A percentile compares a stretch with the other conserved stretches of the same genome.
Evolutionary conservation across 768 basidiomycete genomes (phyloP).

Genomic region (Leccinum variicolor): DNA sequence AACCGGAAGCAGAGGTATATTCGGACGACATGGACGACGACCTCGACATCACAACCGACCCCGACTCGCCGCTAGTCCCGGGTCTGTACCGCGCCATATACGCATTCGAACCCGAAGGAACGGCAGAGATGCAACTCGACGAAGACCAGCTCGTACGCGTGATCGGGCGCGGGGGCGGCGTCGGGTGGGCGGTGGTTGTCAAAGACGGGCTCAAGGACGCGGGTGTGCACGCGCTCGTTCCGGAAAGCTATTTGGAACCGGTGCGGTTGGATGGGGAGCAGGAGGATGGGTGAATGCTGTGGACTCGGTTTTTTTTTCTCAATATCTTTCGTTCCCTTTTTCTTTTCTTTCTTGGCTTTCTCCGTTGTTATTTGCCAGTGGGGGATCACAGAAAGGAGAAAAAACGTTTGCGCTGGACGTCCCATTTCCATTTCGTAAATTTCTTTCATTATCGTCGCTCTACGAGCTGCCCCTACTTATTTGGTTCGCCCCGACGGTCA

Average conservation of each 20-base stretch:
- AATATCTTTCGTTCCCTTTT: neutral
- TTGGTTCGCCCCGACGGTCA: neutral
- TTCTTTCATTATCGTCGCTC: neutral
- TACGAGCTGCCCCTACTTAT: neutral
- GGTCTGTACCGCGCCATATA: constrained; percentile 79
- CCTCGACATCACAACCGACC: constrained; percentile 7
- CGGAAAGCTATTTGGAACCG: constrained; percentile 71
- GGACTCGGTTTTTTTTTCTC: neutral
- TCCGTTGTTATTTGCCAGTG: neutral
- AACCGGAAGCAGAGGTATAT: constrained; percentile 33
- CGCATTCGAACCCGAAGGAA: constrained; percentile 75
- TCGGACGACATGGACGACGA: constrained; percentile 19
- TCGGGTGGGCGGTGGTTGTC: constrained; percentile 77
- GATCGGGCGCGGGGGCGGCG: constrained; percentile 71
- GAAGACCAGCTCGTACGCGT: constrained; percentile 77
- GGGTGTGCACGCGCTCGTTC: constrained; percentile 66
- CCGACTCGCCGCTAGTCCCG: constrained; percentile 46
- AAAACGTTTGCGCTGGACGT: neutral
- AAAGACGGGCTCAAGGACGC: constrained; percentile 35
- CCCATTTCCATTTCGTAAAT: neutral
- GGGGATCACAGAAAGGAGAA: neutral
- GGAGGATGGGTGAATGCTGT: constrained; percentile 6
- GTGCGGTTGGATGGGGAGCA: constrained; percentile 37
- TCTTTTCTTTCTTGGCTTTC: neutral
- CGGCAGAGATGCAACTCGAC: constrained; percentile 76